phyloP scores from a whole-genome alignment of 1,284 basidiomycete species.

The Leccinum subrobustum region DNA sequence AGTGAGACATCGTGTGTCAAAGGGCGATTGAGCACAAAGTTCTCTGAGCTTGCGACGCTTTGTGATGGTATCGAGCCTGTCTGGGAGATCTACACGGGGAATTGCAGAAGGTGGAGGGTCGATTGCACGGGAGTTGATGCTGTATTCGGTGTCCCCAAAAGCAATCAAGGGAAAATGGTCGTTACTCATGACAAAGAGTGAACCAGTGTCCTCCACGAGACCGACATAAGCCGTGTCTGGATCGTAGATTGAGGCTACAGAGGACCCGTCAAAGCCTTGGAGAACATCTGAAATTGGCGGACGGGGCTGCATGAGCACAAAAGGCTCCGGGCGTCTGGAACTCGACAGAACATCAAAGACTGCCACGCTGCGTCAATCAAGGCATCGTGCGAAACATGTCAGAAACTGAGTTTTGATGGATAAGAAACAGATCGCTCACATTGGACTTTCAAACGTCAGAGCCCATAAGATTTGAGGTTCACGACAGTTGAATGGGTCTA shows the following conservation, averaged over 20 bases:
- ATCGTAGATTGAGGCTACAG: constrained; percentile 43
- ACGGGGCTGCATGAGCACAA: constrained; percentile 78
- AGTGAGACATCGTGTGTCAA: constrained; percentile 56
- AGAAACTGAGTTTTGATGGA: neutral
- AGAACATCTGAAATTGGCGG: constrained; percentile 66
- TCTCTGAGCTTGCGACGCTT: constrained; percentile 39
- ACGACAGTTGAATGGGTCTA: constrained; percentile 24
- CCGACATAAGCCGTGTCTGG: constrained; percentile 70
- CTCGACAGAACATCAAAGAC: constrained; percentile 72
- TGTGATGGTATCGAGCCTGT: constrained; percentile 45
- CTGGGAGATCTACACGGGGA: constrained; percentile 35
- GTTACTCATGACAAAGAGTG: constrained; percentile 78
- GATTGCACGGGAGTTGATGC: constrained; percentile 31
- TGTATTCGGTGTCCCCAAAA: constrained; percentile 51
- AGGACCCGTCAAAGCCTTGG: constrained; percentile 36
- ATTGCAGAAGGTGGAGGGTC: constrained; percentile 37
- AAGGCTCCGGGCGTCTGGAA: constrained; percentile 50
- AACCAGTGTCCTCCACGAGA: constrained; percentile 65
- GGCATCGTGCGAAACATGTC: constrained; percentile 2
- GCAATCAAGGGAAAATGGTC: constrained; percentile 72
- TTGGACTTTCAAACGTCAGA: constrained; percentile 31
- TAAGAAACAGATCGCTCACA: constrained; percentile 16
- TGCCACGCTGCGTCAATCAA: constrained; percentile 53
- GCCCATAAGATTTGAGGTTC: constrained; percentile 50
- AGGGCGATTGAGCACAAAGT: constrained; percentile 38